Percentiles rank a stretch among this genome's conserved stretches.
phyloP scores from a whole-genome alignment of 306 rosid genomes.

The Chamaecrista fasciculata region DNA sequence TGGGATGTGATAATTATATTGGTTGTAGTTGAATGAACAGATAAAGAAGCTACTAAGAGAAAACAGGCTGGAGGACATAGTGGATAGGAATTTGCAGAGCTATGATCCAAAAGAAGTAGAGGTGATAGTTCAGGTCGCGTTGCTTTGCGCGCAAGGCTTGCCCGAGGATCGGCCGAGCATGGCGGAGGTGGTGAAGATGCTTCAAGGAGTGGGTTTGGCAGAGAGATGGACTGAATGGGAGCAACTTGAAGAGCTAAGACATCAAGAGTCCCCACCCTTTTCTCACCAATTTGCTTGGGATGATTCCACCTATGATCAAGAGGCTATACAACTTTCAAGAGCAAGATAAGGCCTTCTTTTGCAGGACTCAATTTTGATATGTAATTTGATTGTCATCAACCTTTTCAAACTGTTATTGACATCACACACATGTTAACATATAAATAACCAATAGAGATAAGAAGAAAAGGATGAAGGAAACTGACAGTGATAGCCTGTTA shows the following conservation, averaged over 20 bases:
- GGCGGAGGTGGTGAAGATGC: constrained; percentile 49
- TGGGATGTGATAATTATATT: not conserved
- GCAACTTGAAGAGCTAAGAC: constrained; percentile 46
- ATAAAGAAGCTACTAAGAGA: constrained; percentile 61
- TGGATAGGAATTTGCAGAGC: constrained; percentile 51
- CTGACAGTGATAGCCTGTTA: not conserved
- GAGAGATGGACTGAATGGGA: constrained; percentile 74
- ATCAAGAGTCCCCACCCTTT: constrained; percentile 27
- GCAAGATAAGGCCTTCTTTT: constrained; percentile 38
- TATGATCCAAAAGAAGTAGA: constrained; percentile 49
- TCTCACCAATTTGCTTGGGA: constrained; percentile 36
- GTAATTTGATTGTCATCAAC: not conserved
- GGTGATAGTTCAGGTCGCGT: constrained; percentile 50
- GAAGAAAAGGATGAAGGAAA: not conserved
- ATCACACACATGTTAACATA: not conserved
- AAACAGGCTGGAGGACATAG: constrained; percentile 58
- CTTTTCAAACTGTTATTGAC: not conserved
- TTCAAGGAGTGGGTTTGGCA: constrained; percentile 51
- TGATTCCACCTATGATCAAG: constrained; percentile 17
- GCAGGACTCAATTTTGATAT: not conserved
- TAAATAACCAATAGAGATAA: not conserved
- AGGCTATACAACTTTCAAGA: constrained; percentile 58
- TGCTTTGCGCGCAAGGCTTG: constrained; percentile 60
- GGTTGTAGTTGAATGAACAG: constrained; percentile 27
- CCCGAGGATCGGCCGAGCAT: constrained; percentile 65